phyloP scores from a whole-genome alignment of 306 rosid genomes.

The Citrullus colocynthis region DNA sequence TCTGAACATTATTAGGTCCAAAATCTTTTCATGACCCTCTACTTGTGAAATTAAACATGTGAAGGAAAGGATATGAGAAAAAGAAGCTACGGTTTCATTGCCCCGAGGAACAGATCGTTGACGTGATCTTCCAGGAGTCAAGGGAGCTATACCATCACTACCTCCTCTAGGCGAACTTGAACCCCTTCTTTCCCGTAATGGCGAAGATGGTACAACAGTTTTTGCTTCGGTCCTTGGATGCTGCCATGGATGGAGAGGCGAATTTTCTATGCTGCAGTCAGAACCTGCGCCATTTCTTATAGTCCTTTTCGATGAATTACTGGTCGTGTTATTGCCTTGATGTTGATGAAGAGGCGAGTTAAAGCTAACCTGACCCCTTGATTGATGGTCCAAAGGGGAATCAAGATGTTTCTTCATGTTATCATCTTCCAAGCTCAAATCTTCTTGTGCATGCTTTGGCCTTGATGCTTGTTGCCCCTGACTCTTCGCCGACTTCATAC shows the following conservation, averaged over 20 bases:
- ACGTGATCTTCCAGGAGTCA: constrained; percentile 15
- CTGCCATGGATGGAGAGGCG: constrained; percentile 7
- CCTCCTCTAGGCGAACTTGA: constrained; percentile 3
- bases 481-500: neutral
- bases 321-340: neutral
- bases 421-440: neutral
- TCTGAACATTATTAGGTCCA: neutral
- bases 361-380: neutral
- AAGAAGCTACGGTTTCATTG: constrained; percentile 9
- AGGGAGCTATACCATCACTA: constrained; percentile 11
- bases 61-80: neutral
- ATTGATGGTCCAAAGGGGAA: constrained; percentile 3
- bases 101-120: constrained; percentile 9
- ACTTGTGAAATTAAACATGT: neutral
- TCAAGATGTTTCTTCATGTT: neutral
- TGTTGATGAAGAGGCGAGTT: constrained; percentile 7
- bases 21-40: neutral
- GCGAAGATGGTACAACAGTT: constrained; percentile 8
- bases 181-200: constrained; percentile 9
- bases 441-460: neutral
- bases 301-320: neutral
- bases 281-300: neutral
- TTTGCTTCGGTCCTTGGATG: constrained; percentile 6
- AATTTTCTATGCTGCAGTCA: constrained; percentile 3
- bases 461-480: neutral